These are phyloP conservation scores for Parathielavia appendiculata DNA, from an alignment of 495 filamentous ascomycete genomes.

Conservation along the genomic window DNA sequence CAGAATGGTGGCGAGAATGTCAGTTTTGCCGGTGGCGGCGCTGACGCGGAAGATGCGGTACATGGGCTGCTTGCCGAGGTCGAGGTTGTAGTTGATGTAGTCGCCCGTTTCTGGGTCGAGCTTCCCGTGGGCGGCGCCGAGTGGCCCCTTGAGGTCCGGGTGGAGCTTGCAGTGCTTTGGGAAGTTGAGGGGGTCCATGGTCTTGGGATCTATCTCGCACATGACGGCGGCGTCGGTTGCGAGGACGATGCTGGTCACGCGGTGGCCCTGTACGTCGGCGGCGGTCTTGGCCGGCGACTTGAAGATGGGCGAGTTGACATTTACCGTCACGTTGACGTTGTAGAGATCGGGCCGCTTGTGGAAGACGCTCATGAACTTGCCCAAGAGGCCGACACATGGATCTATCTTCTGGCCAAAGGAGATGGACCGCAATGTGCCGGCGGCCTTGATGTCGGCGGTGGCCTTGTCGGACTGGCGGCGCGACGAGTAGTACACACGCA, in stretches of 20 bases:
- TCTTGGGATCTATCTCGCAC: slow-evolving; percentile 60
- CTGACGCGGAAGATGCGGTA: slow-evolving; percentile 65
- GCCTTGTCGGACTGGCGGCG: slow-evolving; percentile 55
- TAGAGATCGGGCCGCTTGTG: slow-evolving; percentile 39
- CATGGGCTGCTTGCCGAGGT: slow-evolving; percentile 29
- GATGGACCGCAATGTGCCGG: slow-evolving; percentile 43
- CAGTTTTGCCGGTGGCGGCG: slow-evolving; percentile 55
- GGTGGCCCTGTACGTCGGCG: slow-evolving; percentile 4
- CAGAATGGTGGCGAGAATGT: slow-evolving; percentile 64
- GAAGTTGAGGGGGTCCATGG: slow-evolving; percentile 62
- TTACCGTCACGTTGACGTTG: slow-evolving; percentile 55
- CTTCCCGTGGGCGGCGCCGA: slow-evolving; percentile 64
- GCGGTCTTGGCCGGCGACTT: neutral
- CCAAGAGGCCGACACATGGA: slow-evolving; percentile 63
- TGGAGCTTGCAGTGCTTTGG: slow-evolving; percentile 56
- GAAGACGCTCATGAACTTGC: slow-evolving; percentile 59
- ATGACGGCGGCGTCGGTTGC: slow-evolving; percentile 52
- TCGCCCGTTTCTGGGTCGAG: slow-evolving; percentile 67
- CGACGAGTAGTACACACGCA: slow-evolving; percentile 65
- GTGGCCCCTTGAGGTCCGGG: slow-evolving; percentile 57
- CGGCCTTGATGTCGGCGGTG: slow-evolving; percentile 49
- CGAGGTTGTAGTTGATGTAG: slow-evolving; percentile 73
- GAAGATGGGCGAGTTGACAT: slow-evolving; percentile 22
- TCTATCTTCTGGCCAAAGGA: slow-evolving; percentile 62
- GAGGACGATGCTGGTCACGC: slow-evolving; percentile 4